A percentile compares a stretch with the other conserved stretches of the same genome.
Conservation (phyloP, 352 stramenopile genomes). For the Globisporangium alternatum region DNA sequence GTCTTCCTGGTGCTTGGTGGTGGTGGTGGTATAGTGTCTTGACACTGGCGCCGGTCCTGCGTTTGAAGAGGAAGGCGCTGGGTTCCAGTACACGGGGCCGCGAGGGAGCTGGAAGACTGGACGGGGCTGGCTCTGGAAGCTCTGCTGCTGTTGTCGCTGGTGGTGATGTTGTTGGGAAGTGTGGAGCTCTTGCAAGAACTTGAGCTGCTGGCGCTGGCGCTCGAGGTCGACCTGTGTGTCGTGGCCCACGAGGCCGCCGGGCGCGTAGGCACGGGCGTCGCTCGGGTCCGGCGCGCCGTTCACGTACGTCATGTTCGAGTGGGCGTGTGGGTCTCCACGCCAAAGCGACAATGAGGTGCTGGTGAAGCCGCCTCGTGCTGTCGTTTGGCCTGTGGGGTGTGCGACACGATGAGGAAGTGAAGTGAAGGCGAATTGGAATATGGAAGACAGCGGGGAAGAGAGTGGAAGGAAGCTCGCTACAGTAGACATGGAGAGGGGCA, state of each 20-base stretch:
- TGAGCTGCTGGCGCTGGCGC: constrained; percentile 9
- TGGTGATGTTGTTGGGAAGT: background rate
- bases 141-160: background rate
- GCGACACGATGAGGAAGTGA: background rate
- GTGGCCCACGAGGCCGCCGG: constrained; percentile 4
- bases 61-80: background rate
- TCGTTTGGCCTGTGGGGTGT: background rate
- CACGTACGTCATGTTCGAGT: constrained; percentile 7
- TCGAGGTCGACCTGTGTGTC: background rate
- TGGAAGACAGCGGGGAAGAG: background rate
- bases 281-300: background rate
- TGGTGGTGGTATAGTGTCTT: background rate
- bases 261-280: constrained; percentile 4
- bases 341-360: constrained; percentile 2
- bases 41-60: background rate
- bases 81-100: constrained; percentile 13
- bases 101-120: background rate
- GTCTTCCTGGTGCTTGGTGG: background rate
- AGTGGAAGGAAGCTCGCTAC: constrained; percentile 4
- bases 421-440: background rate
- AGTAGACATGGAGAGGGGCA: background rate
- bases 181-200: constrained; percentile 6
- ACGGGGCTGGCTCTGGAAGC: background rate
- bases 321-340: background rate
- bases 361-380: background rate